These are phyloP conservation scores for Stachybotrys chlorohalonatus DNA, from an alignment of 2,329 filamentous ascomycete genomes.

Conservation along the genomic window DNA sequence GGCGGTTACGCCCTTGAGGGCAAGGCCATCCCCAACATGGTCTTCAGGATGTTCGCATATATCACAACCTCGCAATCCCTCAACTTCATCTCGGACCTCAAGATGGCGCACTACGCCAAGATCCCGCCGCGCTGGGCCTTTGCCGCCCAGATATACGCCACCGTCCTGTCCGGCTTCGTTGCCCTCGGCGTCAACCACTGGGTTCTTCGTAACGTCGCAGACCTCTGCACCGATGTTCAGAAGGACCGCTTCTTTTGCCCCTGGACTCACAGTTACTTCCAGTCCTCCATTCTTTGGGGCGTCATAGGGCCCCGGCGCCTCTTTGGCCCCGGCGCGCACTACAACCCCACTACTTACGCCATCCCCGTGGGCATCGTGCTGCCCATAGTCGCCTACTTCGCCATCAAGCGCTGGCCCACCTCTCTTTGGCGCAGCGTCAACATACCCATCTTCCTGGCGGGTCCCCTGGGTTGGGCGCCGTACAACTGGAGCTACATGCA, in stretches of 20 bases:
- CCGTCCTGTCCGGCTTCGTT: constrained; percentile 43
- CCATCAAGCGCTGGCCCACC: constrained; percentile 9
- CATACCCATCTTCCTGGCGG: constrained; percentile 11
- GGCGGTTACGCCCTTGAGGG: constrained; percentile 59
- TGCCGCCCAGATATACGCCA: constrained; percentile 42
- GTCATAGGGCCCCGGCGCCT: constrained; percentile 57
- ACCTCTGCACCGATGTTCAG: constrained; percentile 43
- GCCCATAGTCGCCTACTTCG: constrained; percentile 9
- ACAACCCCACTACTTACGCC: constrained; percentile 8
- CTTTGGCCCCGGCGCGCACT: constrained; percentile 28
- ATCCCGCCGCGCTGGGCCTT: constrained; percentile 46
- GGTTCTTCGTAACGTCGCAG: constrained; percentile 44
- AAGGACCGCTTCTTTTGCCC: constrained; percentile 43
- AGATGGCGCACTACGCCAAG: constrained; percentile 55
- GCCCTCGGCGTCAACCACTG: constrained; percentile 53
- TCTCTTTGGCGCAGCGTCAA: constrained; percentile 13
- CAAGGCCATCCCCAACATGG: constrained; percentile 57
- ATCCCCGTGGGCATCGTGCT: constrained; percentile 10
- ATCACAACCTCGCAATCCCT: constrained; percentile 53
- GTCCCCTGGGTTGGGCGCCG: constrained; percentile 14
- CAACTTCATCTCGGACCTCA: constrained; percentile 50
- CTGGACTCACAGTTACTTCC: constrained; percentile 44
- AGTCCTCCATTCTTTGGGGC: constrained; percentile 57
- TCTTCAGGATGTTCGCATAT: constrained; percentile 61
- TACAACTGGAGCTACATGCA: constrained; percentile 18